Evolutionary conservation across 441 rosid species (phyloP), one percentile per base, ranked within the genome.

Genomic region (Croton setiger): DNA sequence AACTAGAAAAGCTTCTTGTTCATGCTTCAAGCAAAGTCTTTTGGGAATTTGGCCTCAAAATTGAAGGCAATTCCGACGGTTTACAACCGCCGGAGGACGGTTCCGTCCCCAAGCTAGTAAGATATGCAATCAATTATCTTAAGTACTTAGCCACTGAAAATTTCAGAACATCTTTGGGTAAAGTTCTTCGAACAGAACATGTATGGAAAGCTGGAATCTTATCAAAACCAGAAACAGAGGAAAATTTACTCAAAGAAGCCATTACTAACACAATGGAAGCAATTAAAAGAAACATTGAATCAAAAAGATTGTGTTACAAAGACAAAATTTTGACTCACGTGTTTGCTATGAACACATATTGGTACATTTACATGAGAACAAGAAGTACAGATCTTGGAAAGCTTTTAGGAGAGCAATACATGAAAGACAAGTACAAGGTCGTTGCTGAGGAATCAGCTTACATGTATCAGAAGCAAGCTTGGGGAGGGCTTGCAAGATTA

Each of bases 71-170:
- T 57, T 81, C 86, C 1, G 93, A 84, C 35, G 84, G 88, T 21
- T 64, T 73, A 41, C 76, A 86, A 5, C 81, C 90, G 1, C 85
- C 83, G 1, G 74, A 80, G 78, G 87, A 87, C 53, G 83, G 90
- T 7, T 82, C 85, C 11, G 85, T 85, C 47, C 81, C 87, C 3
- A 87, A 87, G 70, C 82, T 85, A 0, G 86, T 87, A 18, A 73
- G 93, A n/a, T 87, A 87, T n/a, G 87, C 88, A 21, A 62, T 84
- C 36, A 86, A 88, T 73, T 86, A 84, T 68, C 85, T 88, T 48
- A 88, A 86, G 69, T 79, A 79, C 83, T 79, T 86, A 1, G 77
- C 82, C 12, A 41, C 83, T 0, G 87, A 77, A 49, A 77, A 66
- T 49, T 85, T 85, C 74, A 76, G 81, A 15, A 75, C 44, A 12